Conservation (phyloP, 805 yeast species). For the Candida endomychidarum region DNA sequence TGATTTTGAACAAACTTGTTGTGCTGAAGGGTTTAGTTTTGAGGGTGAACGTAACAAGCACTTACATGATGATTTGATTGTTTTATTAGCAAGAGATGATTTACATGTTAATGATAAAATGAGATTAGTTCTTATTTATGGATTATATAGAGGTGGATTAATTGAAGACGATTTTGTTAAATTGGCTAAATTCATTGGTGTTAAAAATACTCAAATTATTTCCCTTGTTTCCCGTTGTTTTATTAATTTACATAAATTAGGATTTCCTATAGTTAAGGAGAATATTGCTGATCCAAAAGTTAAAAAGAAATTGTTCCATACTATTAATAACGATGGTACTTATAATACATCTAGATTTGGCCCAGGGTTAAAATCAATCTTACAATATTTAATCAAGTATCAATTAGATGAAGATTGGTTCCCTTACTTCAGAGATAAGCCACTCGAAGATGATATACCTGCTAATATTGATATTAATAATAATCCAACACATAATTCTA, state of each 20-base stretch:
- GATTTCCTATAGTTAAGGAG: slow-evolving; percentile 53
- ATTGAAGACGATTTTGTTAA: slow-evolving; percentile 71
- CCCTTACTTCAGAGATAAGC: slow-evolving; percentile 77
- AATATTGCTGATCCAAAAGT: slow-evolving; percentile 42
- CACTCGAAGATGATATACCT: slow-evolving; percentile 50
- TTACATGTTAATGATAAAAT: slow-evolving; percentile 66
- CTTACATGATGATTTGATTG: slow-evolving; percentile 62
- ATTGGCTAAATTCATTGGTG: slow-evolving; percentile 55
- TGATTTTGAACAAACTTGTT: slow-evolving; percentile 80
- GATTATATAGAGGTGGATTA: slow-evolving; percentile 79
- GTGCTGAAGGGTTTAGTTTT: slow-evolving; percentile 67
- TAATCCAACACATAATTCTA: slow-evolving; percentile 14
- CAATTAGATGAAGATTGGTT: slow-evolving; percentile 57
- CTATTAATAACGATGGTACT: slow-evolving; percentile 49
- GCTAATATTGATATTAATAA: slow-evolving; percentile 16
- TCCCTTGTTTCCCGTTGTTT: slow-evolving; percentile 57
- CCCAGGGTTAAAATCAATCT: slow-evolving; percentile 64
- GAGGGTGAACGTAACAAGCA: slow-evolving; percentile 64
- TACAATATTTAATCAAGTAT: slow-evolving; percentile 51
- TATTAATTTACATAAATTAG: slow-evolving; percentile 47
- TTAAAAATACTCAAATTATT: slow-evolving; percentile 45
- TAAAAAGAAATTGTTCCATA: slow-evolving; percentile 55
- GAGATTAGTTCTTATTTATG: slow-evolving; percentile 72
- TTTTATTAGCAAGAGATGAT: slow-evolving; percentile 47
- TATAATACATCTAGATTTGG: slow-evolving; percentile 70